Percentiles rank a stretch among this genome's conserved stretches.
Evolutionary conservation across 768 basidiomycete genomes (phyloP).

Genomic region (Suillus decipiens): DNA sequence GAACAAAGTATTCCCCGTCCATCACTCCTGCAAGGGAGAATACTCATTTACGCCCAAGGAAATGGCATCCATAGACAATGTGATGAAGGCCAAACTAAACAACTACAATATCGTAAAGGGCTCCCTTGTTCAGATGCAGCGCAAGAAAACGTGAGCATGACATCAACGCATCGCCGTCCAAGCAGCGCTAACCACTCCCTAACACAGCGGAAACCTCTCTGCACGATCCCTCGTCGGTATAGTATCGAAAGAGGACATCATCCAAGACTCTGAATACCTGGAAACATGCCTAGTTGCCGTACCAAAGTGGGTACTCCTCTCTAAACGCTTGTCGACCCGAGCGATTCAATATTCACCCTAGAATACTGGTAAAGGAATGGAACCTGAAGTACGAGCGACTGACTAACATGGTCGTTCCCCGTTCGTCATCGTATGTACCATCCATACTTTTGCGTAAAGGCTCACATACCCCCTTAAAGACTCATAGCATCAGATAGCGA

Average conservation of each 20-base stretch:
- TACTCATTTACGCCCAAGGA: slow-evolving; percentile 55
- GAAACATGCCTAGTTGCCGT: slow-evolving; percentile 93
- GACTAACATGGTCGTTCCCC: slow-evolving; percentile 87
- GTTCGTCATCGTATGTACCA: slow-evolving; percentile 75
- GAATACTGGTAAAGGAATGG: slow-evolving; percentile 87
- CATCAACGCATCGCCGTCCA: neutral
- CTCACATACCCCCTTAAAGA: slow-evolving; percentile 39
- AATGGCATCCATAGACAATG: slow-evolving; percentile 91
- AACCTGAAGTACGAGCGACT: slow-evolving; percentile 85
- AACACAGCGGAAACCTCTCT: slow-evolving; percentile 87
- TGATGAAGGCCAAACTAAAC: slow-evolving; percentile 88
- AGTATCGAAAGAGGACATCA: slow-evolving; percentile 78
- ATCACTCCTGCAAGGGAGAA: slow-evolving; percentile 1
- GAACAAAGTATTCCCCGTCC: slow-evolving; percentile 62
- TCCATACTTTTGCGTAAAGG: slow-evolving; percentile 15
- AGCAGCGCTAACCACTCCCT: neutral
- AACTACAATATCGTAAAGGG: slow-evolving; percentile 96
- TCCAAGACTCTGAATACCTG: slow-evolving; percentile 90
- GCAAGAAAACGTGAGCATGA: slow-evolving; percentile 81
- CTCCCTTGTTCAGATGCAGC: slow-evolving; percentile 85
- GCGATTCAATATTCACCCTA: slow-evolving; percentile 31
- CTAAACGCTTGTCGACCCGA: slow-evolving; percentile 10
- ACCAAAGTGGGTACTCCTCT: slow-evolving; percentile 66
- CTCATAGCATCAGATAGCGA: slow-evolving; percentile 84
- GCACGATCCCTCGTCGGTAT: slow-evolving; percentile 84